phyloP scores from a whole-genome alignment of 306 rosid species.

The Begonia fuchsioides region DNA sequence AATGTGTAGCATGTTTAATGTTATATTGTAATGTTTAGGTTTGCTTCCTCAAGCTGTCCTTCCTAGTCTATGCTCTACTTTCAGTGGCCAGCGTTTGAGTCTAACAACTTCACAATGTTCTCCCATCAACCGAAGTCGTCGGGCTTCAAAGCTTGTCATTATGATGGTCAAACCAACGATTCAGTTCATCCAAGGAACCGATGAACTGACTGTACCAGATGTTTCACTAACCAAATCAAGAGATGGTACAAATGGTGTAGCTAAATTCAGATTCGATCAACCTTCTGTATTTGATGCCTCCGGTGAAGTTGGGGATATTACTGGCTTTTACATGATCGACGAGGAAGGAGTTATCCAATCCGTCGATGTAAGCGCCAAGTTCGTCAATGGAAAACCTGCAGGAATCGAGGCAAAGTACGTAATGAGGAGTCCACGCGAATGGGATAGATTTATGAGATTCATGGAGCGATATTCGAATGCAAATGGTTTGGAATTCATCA shows the following conservation, averaged over 20 bases:
- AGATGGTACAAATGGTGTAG: constrained; percentile 95
- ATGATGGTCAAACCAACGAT: constrained; percentile 64
- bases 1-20: background rate
- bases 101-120: constrained; percentile 21
- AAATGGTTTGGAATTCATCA: constrained; percentile 71
- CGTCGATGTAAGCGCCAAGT: constrained; percentile 88
- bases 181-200: constrained; percentile 98
- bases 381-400: constrained; percentile 87
- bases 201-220: constrained; percentile 87
- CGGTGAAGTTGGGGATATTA: constrained; percentile 88
- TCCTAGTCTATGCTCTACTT: constrained; percentile 40
- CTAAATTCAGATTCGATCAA: constrained; percentile 74
- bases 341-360: constrained; percentile 94
- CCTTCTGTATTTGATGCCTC: constrained; percentile 97
- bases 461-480: constrained; percentile 93
- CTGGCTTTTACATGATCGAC: constrained; percentile 93
- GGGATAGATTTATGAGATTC: constrained; percentile 99
- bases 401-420: constrained; percentile 81
- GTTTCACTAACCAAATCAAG: constrained; percentile 79
- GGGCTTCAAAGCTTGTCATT: constrained; percentile 10
- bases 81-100: constrained; percentile 47
- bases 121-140: constrained; percentile 12
- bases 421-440: constrained; percentile 69
- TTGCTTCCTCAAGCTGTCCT: constrained; percentile 23
- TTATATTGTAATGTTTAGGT: constrained; percentile 18